Evolutionary conservation across 2,329 filamentous ascomycete species (phyloP), one percentile per base, ranked within the genome.

Genomic region (Diplodia sapinea): DNA sequence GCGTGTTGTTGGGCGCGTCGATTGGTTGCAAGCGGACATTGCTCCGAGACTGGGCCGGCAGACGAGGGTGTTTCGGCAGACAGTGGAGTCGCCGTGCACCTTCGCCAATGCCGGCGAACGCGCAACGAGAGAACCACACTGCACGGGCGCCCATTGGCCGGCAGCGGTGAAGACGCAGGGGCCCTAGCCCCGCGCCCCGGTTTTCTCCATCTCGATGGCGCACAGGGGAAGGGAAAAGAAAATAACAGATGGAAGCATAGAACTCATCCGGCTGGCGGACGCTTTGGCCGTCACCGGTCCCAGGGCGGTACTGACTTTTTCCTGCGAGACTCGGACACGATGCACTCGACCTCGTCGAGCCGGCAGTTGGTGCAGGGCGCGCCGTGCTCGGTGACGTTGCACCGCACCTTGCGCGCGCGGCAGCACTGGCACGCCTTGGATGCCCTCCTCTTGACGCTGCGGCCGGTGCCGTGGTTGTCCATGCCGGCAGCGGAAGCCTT

Each of bases 351-450:
- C 76, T 91, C 89, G 78, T 93, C 91, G 82, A 91, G 87, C 70
- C 91, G 85, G 81, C 93, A 96, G 79, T 96, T 96, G 67, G 91
- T 93, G 79, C 93, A 96, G 1, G 93, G 93, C 52, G 90, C 90
- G 59, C 91, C 90, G 78, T 88, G 87, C 79, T 96, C 93, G 68
- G 95, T 93, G 67, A 97, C 93, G 82, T 97, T 94, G 82, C 94
- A 97, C 68, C 94, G 88, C 51, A 97, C 94, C 79, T 97, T 97
- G 76, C 94, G 89, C 68, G 91, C 89, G 74, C 94, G 87, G 80
- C 94, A 97, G 73, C 91, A 93, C 70, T 93, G 92, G 78, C 94
- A 97, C 20, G 94, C 94, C 73, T 94, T 91, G 11, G 93, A 93
- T n/a, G 94, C 93, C 75, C 94, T 87, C 74, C 93, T 87, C 81